Evolutionary conservation across 1,139 yeast genomes (phyloP), one percentile per base, ranked within the genome.

Genomic region (Starmera stellimalicola): DNA sequence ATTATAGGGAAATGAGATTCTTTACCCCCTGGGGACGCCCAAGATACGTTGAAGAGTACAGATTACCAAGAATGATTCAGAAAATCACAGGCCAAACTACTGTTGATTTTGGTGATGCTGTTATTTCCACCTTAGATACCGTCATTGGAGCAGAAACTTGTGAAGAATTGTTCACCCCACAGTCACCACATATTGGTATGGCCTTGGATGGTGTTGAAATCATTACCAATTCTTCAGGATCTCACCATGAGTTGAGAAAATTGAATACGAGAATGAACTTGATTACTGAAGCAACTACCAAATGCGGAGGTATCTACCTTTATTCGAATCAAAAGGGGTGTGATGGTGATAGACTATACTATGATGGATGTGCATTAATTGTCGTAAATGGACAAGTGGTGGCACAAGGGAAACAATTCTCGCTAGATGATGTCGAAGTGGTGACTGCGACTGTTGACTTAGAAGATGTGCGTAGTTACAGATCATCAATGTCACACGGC

Each of bases 251-350:
- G 59, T 69, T 93, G 44, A 70, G 98, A 41, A 91, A 91, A 54
- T 68, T 91, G 45, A 75, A 88, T 56, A 79, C 87, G 5, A 69
- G 99, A 47, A 64, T 91, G 62, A 73, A 80, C 37, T 69, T 93
- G 49, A 93, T 91, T 46, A 73, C 77, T 20, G 95, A 83, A 54
- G 98, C 98, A 2, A 87, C 97, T 5, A 73, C 84, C 37, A 87
- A 91, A 57, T 87, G 96, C 54, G 99, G 99, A 30, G 99, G 99
- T 27, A 76, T 91, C 19, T 91, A 91, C 51, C 63, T 91, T 35
- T 91, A 91, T 52, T 76, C 98, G 16, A 91, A 91, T 55, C 99
- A 93, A 59, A 78, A 81, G 42, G 99, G 99, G 6, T 91, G 99
- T 56, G 99, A 93, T 56, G 99, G 99, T 44, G 99, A 93, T 54